phyloP scores from a whole-genome alignment of 2,329 filamentous ascomycete species.

The Fusarium fujikuroi region DNA sequence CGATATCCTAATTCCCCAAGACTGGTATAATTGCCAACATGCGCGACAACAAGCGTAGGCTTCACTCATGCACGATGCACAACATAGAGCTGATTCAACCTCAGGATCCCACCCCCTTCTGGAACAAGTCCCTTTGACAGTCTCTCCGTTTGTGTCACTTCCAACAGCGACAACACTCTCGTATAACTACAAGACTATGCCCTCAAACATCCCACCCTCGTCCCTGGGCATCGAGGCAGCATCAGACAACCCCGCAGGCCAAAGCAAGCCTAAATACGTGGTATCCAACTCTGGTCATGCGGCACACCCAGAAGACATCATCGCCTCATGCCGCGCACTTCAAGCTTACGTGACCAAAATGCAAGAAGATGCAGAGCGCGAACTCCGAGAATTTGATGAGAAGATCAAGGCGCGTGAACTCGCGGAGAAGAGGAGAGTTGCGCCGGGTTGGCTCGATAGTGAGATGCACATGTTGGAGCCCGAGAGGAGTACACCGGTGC shows the following conservation, averaged over 20 bases:
- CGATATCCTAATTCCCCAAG: neutral
- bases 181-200: constrained; percentile 93
- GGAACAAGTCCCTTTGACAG: constrained; percentile 90
- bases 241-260: constrained; percentile 48
- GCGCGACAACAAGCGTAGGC: constrained; percentile 52
- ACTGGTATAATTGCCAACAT: constrained; percentile 33
- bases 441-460: constrained; percentile 84
- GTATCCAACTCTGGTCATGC: constrained; percentile 81
- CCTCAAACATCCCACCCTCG: constrained; percentile 78
- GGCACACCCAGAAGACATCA: constrained; percentile 87
- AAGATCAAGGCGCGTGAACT: constrained; percentile 72
- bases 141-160: constrained; percentile 92
- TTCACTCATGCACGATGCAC: neutral
- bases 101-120: constrained; percentile 86
- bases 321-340: constrained; percentile 82
- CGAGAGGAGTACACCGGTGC: constrained; percentile 57
- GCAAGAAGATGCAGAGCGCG: constrained; percentile 72
- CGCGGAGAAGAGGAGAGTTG: constrained; percentile 81
- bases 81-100: constrained; percentile 21
- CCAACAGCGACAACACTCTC: constrained; percentile 91
- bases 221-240: constrained; percentile 51
- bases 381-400: constrained; percentile 77
- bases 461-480: constrained; percentile 76
- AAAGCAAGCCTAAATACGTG: constrained; percentile 76
- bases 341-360: constrained; percentile 78